Conservation (phyloP, 371 early-diverging fungal species). For the Fennellomyces sp. region DNA sequence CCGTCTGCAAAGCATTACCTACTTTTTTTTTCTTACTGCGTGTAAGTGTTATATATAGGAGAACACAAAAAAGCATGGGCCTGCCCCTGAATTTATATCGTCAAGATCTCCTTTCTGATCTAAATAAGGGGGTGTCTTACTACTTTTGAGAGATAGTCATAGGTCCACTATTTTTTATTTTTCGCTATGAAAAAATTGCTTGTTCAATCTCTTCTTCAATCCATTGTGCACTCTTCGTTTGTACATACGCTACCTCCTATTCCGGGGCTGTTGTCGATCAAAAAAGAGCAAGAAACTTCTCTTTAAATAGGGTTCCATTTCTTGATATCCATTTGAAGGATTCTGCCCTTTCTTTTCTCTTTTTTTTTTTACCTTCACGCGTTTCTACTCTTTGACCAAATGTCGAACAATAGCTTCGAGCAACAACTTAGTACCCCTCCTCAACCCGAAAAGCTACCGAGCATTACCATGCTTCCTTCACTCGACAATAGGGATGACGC, state of each 20-base stretch:
- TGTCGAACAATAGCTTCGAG: neutral
- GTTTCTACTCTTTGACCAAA: neutral
- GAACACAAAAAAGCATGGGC: neutral
- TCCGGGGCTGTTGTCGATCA: conserved; percentile 16
- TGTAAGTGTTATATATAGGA: neutral
- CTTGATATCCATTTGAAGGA: conserved; percentile 6
- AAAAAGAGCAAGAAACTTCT: neutral
- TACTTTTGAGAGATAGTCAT: neutral
- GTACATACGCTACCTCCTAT: conserved; percentile 12
- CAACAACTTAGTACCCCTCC: conserved; percentile 23
- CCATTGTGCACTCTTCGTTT: neutral
- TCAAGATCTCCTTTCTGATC: conserved; percentile 7
- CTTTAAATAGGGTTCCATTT: conserved; percentile 16
- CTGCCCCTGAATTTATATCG: conserved; percentile 4
- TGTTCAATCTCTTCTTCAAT: neutral
- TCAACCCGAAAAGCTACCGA: conserved; percentile 24
- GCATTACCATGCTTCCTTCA: conserved; percentile 22
- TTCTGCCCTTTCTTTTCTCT: neutral
- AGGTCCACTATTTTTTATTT: neutral
- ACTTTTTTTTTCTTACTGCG: conserved; percentile 1
- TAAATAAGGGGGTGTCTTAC: neutral
- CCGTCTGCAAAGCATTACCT: neutral
- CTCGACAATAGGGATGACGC: neutral
- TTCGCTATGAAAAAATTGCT: neutral
- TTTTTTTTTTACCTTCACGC: conserved; percentile 5